A percentile compares a stretch with the other conserved stretches of the same genome.
phyloP scores from a whole-genome alignment of 192 early-diverging fungal species.

The Backusella morwellensis region DNA sequence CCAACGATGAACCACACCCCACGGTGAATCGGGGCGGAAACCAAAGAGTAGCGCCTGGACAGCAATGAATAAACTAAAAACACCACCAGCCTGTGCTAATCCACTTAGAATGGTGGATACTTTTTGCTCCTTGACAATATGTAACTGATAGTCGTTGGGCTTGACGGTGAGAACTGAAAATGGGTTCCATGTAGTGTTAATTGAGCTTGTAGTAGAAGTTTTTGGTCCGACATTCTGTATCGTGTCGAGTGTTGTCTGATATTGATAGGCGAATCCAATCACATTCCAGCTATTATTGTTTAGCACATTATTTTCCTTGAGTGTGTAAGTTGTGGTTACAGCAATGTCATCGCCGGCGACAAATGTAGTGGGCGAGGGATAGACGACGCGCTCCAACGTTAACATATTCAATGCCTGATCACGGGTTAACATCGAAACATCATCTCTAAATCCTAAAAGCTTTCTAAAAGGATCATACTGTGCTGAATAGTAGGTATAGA shows the following conservation, averaged over 20 bases:
- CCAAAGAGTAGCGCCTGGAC: conserved; percentile 6
- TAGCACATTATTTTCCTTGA: background rate
- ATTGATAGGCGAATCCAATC: background rate
- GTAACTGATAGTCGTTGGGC: background rate
- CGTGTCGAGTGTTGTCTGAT: background rate
- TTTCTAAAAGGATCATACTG: background rate
- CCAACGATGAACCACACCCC: conserved; percentile 14
- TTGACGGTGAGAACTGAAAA: background rate
- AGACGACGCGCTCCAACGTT: background rate
- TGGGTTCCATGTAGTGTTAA: background rate
- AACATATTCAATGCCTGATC: background rate
- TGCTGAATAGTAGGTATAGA: background rate
- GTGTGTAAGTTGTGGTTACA: background rate
- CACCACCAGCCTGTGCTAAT: conserved; percentile 7
- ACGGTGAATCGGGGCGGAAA: conserved; percentile 13
- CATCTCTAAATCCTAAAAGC: background rate
- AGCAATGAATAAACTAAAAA: conserved; percentile 9
- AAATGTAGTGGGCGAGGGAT: background rate
- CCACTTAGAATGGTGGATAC: background rate
- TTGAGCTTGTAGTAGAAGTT: background rate
- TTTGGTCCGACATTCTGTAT: background rate
- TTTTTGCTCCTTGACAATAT: background rate
- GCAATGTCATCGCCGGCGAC: background rate
- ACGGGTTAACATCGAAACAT: background rate
- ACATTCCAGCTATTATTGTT: background rate